A percentile compares a stretch with the other conserved stretches of the same genome.
Conservation (phyloP, 805 yeast genomes). For the Sugiyamaella lignohabitans region DNA sequence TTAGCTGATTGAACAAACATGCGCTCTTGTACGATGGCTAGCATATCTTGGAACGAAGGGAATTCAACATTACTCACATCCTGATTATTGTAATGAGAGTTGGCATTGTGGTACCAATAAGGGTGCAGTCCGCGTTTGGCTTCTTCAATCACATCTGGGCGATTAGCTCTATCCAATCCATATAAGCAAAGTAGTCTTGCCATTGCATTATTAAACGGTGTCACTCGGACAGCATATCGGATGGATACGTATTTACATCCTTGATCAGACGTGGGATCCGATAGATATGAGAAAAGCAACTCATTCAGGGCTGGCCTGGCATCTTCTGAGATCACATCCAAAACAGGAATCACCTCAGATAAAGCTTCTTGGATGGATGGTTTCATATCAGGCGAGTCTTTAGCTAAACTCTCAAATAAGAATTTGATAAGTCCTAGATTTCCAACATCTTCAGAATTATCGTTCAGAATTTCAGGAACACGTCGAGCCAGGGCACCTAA, state of each 20-base stretch:
- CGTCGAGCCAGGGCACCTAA: slow-evolving; percentile 58
- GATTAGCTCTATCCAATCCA: slow-evolving; percentile 52
- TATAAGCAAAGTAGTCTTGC: slow-evolving; percentile 62
- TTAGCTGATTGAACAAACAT: background rate
- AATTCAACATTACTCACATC: slow-evolving; percentile 38
- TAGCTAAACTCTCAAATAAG: slow-evolving; percentile 60
- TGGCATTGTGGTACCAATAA: slow-evolving; percentile 59
- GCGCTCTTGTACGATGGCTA: slow-evolving; percentile 20
- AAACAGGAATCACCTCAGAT: slow-evolving; percentile 47
- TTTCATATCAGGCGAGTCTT: slow-evolving; percentile 57
- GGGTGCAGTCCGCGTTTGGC: slow-evolving; percentile 78
- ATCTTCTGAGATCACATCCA: slow-evolving; percentile 29
- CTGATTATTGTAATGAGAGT: slow-evolving; percentile 34
- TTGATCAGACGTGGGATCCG: slow-evolving; percentile 37
- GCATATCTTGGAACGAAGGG: slow-evolving; percentile 46
- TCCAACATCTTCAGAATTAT: slow-evolving; percentile 15
- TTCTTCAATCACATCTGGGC: slow-evolving; percentile 73
- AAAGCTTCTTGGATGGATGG: slow-evolving; percentile 67
- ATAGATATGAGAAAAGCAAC: slow-evolving; percentile 34
- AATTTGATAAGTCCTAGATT: slow-evolving; percentile 55
- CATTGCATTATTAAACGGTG: slow-evolving; percentile 59
- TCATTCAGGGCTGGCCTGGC: slow-evolving; percentile 40
- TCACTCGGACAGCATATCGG: slow-evolving; percentile 56
- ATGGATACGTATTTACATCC: slow-evolving; percentile 58
- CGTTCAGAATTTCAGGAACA: slow-evolving; percentile 33